phyloP scores from a whole-genome alignment of 2,329 filamentous ascomycete genomes.

The Gnomoniopsis smithogilvyi region DNA sequence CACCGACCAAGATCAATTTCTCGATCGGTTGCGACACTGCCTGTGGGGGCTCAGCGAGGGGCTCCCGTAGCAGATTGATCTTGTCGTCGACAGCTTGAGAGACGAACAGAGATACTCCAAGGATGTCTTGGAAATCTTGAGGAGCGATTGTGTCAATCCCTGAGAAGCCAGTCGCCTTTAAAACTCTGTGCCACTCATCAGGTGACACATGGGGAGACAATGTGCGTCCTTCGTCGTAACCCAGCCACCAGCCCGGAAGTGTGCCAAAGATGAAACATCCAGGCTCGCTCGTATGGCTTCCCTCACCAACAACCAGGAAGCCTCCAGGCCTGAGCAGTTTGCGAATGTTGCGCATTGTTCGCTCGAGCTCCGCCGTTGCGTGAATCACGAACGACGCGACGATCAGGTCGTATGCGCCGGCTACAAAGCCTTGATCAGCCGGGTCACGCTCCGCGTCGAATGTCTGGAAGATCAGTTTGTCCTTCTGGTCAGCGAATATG shows the following conservation, averaged over 20 bases:
- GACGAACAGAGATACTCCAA: not conserved
- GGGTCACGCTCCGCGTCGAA: conserved; percentile 27
- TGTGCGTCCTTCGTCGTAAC: not conserved
- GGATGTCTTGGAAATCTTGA: not conserved
- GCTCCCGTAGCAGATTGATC: not conserved
- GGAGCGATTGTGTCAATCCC: not conserved
- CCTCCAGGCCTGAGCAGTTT: conserved; percentile 33
- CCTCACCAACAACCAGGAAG: conserved; percentile 24
- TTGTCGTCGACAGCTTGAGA: conserved; percentile 1
- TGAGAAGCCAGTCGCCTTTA: not conserved
- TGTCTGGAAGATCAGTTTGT: conserved; percentile 5
- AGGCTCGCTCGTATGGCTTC: not conserved
- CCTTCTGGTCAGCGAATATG: not conserved
- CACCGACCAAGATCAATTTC: not conserved
- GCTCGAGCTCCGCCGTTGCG: conserved; percentile 22
- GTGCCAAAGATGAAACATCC: conserved; percentile 4
- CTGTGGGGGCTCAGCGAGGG: not conserved
- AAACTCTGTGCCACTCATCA: not conserved
- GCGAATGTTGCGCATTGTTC: conserved; percentile 24
- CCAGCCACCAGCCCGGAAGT: conserved; percentile 14
- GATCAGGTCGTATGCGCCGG: conserved; percentile 28
- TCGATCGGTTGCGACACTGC: not conserved
- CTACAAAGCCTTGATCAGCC: conserved; percentile 27
- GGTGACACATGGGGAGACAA: not conserved
- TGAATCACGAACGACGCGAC: conserved; percentile 31